Conservation (phyloP, 192 early-diverging fungal species). For the Coemansia sp. region DNA sequence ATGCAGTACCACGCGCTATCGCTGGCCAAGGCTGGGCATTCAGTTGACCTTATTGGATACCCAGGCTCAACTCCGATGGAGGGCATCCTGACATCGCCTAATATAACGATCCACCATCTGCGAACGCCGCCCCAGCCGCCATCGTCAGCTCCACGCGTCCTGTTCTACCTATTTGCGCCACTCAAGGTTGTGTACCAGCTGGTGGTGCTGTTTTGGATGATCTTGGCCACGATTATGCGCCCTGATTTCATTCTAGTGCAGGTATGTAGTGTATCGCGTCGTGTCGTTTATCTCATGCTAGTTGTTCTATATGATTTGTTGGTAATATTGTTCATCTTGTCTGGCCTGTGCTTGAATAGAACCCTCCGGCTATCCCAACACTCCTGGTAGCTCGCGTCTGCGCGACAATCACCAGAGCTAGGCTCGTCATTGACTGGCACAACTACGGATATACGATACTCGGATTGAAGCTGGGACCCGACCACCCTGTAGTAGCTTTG, state of each 20-base stretch:
- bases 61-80: slow-evolving; percentile 58
- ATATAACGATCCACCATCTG: slow-evolving; percentile 29
- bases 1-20: slow-evolving; percentile 90
- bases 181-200: slow-evolving; percentile 68
- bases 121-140: slow-evolving; percentile 51
- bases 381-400: slow-evolving; percentile 74
- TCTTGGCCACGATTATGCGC: slow-evolving; percentile 59
- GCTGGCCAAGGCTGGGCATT: slow-evolving; percentile 64
- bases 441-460: slow-evolving; percentile 94
- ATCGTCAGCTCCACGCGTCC: slow-evolving; percentile 57
- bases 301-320: slow-evolving; percentile 4
- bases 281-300: background rate
- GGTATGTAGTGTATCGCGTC: slow-evolving; percentile 44
- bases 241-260: slow-evolving; percentile 78
- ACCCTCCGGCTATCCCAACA: slow-evolving; percentile 94
- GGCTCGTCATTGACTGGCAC: slow-evolving; percentile 96
- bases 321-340: background rate
- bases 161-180: slow-evolving; percentile 71
- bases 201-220: slow-evolving; percentile 61
- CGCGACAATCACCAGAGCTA: slow-evolving; percentile 63
- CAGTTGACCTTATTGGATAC: slow-evolving; percentile 87
- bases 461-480: slow-evolving; percentile 64
- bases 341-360: slow-evolving; percentile 54
- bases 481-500: slow-evolving; percentile 47
- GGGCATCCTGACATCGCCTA: slow-evolving; percentile 11